Base-by-base conservation (phyloP, 148 eudicot genomes). In the Chenopodium quinoa region DNA sequence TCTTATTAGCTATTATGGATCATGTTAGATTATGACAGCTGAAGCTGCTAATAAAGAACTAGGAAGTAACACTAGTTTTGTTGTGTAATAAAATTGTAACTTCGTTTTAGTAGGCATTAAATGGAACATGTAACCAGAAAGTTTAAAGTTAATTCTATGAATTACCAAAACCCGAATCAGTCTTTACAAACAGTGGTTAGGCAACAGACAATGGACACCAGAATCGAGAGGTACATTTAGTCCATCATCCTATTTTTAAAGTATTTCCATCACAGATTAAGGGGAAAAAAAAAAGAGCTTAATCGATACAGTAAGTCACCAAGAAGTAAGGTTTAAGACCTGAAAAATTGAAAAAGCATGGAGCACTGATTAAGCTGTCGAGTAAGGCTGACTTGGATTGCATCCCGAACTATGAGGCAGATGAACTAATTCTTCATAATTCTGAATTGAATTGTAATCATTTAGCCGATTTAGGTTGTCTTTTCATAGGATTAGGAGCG, bases 401-500 rank as follows among this genome's bases (percentile, higher is more conserved):
- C 9, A 4, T 10, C 9, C 1, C 19, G 40, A 12, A 31, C 23
- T 76, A 76, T 89, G 78, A 89, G 83, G 89, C 82, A 78, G 73
- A 20, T 62, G 23, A 37, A 9, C 14, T 54, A 0, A 12, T 54
- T 54, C 60, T 54, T 9, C 52, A 9, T 11, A 48, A 48, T 48
- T 54, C 60, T 54, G 58, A 16, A 54, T 54, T 54, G 60, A 16
- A 17, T 16, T 54, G 60, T 54, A 54, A 17, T 17, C 60, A 13
- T 54, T 54, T 34, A 34, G 40, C 10, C 14, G 12, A 50, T 50
- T 50, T 10, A 52, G 16, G 56, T 12, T 14, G 56, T 52, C 56
- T 10, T 10, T 14, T 40, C 7, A 40, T 3, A 14, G 16, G 56
- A 52, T 89, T 75, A 4, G 86, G 88, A 69, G 83, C 79, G 79